Base-by-base conservation (phyloP, 2,329 filamentous ascomycete species). In the Balansia obtecta region DNA sequence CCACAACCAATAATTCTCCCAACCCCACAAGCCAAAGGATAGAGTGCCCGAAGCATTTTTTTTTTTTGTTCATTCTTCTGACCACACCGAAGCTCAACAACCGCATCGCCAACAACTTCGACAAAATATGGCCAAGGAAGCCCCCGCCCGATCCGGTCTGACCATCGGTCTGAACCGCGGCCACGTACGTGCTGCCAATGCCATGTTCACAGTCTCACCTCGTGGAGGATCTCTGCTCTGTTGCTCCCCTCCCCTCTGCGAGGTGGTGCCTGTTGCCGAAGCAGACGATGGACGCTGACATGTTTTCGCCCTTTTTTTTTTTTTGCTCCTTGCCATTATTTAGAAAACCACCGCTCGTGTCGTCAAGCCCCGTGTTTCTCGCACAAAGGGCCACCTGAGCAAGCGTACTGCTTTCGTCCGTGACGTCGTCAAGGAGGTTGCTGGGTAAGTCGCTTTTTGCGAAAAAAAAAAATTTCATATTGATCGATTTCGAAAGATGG, bases 351-450 rank as follows among this genome's bases (percentile, higher is more conserved):
- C 86, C 63, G 70, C 82, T 64, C 82, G 88, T 68, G 83, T 85
- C 67, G 71, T 74, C 71, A 90, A 89, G 79, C 80, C 81, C 66
- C 82, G 85, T 66, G 80, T 90, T 66, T 87, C 83, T 68, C 79
- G 85, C 64, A 90, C 83, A 77, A 97, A 96, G 83, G 93, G 93
- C 64, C 87, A 93, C 76, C 78, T 95, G 68, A 94, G 87, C 79
- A 95, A 95, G 85, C 85, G 90, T 68, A 97, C 93, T 64, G 83
- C 86, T 65, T 97, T 98, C 76, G 91, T 97, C 64, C 83, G 93
- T 65, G 90, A 96, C 69, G 85, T 98, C 70, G 88, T 95, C 73
- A 95, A 94, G 82, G 93, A 98, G 80, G 93, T 97, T 72, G 84
- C 90, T 73, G 93, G 86, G 86, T 89, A 82, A 68, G 84, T 79